Base-by-base conservation (phyloP, 73 alveolate genomes). In the Symbiodinium pilosum region DNA sequence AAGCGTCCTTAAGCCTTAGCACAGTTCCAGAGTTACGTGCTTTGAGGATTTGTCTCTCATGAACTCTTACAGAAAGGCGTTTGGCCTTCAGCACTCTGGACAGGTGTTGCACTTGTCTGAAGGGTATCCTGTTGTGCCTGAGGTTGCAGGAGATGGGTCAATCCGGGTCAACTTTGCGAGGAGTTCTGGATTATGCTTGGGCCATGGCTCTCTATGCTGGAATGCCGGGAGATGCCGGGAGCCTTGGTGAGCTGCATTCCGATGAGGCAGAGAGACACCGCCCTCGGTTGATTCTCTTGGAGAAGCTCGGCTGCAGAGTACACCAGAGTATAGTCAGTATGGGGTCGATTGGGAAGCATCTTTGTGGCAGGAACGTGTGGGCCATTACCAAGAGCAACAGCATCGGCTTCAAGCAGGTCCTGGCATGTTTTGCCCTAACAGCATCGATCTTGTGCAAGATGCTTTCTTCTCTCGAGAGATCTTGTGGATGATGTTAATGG, bases 111-210 rank as follows among this genome's bases (percentile, higher is more conserved):
- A 47, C 59, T 9, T 47, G 59, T 6, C 14, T 6, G 59, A 47
- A 6, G 6, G 6, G 59, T 14, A 9, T 14, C 59, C 14, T 14
- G 59, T 14, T 9, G 59, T 26, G 24, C 20, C n/a, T 18, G 64
- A 87, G 94, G 94, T 36, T 87, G 44, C 86, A 87, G 18, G 94
- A 87, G 59, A 87, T 87, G 94, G 94, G 94, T 30, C 94, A 87
- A 43, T 87, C 94, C 14, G 94, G 94, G 26, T 56, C 94, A 36
- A 87, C 94, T 20, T 39, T 87, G 94, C 75, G 94, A 11, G 94
- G 94, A 21, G 86, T 87, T 38, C 41, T 87, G 36, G 94, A 87
- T 32, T 87, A 87, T 24, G 94, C 68, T 42, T 16, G 36, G 41
- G 54, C 32, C 94, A 12, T 56, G 36, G 94, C 42, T 24, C 4